phyloP scores from a whole-genome alignment of 2,329 filamentous ascomycete genomes.

The Cercospora nicotianae region DNA sequence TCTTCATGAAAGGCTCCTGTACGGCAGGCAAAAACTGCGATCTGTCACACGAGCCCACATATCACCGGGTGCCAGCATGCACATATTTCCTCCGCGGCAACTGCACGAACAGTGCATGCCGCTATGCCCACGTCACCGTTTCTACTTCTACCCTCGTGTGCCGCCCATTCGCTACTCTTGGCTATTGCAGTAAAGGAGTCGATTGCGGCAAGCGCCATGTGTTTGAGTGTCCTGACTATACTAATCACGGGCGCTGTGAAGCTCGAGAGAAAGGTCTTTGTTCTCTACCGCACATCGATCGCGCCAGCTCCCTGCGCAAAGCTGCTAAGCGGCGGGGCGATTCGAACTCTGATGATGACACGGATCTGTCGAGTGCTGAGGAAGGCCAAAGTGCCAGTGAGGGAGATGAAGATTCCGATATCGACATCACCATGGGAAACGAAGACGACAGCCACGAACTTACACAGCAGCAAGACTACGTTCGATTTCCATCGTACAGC shows the following conservation, averaged over 20 bases:
- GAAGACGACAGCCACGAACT: conserved; percentile 48
- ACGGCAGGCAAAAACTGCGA: conserved; percentile 77
- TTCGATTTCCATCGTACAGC: conserved; percentile 41
- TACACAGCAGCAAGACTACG: conserved; percentile 55
- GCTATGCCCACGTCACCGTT: conserved; percentile 80
- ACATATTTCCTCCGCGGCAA: conserved; percentile 86
- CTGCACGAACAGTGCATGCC: conserved; percentile 83
- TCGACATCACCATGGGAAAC: conserved; percentile 40
- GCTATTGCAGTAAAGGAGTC: conserved; percentile 83
- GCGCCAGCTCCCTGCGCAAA: conserved; percentile 74
- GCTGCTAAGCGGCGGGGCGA: conserved; percentile 50
- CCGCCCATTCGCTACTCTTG: conserved; percentile 76
- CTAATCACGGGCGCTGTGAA: conserved; percentile 83
- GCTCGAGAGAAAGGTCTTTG: conserved; percentile 64
- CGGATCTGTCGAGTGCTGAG: conserved; percentile 75
- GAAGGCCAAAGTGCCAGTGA: conserved; percentile 53
- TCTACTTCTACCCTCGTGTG: conserved; percentile 78
- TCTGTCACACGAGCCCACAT: conserved; percentile 80
- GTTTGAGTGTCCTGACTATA: conserved; percentile 86
- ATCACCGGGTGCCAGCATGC: conserved; percentile 84
- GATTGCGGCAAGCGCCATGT: conserved; percentile 80
- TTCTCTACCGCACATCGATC: conserved; percentile 82
- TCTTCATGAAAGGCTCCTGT: conserved; percentile 77
- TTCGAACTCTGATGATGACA: conserved; percentile 35
- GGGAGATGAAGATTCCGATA: conserved; percentile 58